Base-by-base conservation (phyloP, 169 alveolate species). In the Cryptosporidium baileyi region DNA sequence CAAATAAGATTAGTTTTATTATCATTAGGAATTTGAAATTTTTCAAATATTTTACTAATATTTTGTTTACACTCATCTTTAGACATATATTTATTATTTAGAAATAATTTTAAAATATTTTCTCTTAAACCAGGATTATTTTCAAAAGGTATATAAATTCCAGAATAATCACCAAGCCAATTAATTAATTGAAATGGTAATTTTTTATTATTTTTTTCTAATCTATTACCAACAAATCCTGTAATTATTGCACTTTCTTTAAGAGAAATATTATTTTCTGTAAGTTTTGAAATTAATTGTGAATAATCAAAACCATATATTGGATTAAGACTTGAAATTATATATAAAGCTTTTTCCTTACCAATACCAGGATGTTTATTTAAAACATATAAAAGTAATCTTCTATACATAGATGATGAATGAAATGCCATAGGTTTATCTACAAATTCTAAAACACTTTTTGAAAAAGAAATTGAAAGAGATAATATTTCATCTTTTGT, bases 381-480 rank as follows among this genome's bases (percentile, higher is more conserved):
- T 22, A 74, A 22, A 32, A 74, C 49, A 36, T 26, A 36, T 11
- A 36, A 26, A 5, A 74, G 63, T 22, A 74, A 19, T 32, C 41
- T 74, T 30, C 85, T 24, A n/a, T 36, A 54, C n/a, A 6, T 1
- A 6, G 85, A 74, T 1, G 85, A 74, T 2, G 74, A 38, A 26
- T 74, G 85, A 17, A 54, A 54, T 6, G 85, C 41, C 43, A 74
- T 8, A 43, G 85, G 85, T 40, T 24, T 74, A 22, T 74, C 85
- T 6, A 74, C 74, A 74, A 36, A 54, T 36, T 74, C 61, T 8
- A 74, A 54, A 7, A 41, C 67, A 1, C 38, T 22, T 15, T 36
- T 74, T 0, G 85, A 17, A 24, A 74, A 74, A 7, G 19, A 19
- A 17, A 26, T 28, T 2, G 67, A 74, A 7, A 54, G 36, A 38